Conservation (phyloP, 768 basidiomycete species). For the Suillus plorans region DNA sequence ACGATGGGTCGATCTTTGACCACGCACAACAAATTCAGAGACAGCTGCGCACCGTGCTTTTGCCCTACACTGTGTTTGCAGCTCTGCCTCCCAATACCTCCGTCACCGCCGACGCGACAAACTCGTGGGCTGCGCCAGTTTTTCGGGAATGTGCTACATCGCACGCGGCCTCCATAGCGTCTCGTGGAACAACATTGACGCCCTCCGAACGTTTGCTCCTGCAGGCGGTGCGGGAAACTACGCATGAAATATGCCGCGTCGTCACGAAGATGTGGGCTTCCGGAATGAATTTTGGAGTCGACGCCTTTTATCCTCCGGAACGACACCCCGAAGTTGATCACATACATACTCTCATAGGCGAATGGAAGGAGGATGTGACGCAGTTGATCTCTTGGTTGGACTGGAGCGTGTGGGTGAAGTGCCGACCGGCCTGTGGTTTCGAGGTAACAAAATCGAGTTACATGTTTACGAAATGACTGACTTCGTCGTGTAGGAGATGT, state of each 20-base stretch:
- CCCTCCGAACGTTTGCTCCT: constrained; percentile 15
- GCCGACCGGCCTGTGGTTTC: constrained; percentile 13
- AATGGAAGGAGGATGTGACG: constrained; percentile 13
- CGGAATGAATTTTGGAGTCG: constrained; percentile 13
- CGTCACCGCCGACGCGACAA: constrained; percentile 1
- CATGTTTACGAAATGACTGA: not conserved
- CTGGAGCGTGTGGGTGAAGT: constrained; percentile 23
- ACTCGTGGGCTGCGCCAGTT: constrained; percentile 11
- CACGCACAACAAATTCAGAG: constrained; percentile 9
- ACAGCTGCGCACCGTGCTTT: constrained; percentile 21
- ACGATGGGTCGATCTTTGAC: constrained; percentile 12
- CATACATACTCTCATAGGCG: constrained; percentile 1
- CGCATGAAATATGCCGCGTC: constrained; percentile 18
- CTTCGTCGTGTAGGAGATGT: constrained; percentile 19
- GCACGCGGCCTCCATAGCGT: constrained; percentile 8
- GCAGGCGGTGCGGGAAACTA: constrained; percentile 14
- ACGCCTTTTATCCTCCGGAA: not conserved
- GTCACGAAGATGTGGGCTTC: constrained; percentile 18
- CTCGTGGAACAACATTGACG: constrained; percentile 2
- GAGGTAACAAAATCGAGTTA: constrained; percentile 6
- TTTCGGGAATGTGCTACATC: constrained; percentile 12
- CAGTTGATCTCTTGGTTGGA: constrained; percentile 21
- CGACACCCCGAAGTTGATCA: not conserved
- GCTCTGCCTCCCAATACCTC: constrained; percentile 3
- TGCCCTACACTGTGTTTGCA: constrained; percentile 10